Percentiles rank a stretch among this genome's conserved stretches.
Conservation (phyloP, 2,329 filamentous ascomycete species). For the Penicillium sp. region DNA sequence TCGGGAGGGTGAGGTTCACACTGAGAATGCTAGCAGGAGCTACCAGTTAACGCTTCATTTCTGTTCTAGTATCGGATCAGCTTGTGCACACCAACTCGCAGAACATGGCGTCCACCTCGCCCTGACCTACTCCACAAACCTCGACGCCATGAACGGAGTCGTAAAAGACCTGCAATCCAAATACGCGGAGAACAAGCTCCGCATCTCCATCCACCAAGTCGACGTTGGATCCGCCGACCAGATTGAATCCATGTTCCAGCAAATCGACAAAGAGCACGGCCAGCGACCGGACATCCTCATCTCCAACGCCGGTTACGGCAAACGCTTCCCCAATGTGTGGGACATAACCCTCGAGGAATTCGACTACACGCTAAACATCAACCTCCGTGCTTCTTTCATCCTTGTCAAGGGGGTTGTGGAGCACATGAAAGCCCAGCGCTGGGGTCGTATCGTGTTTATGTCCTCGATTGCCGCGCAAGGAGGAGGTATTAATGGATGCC, state of each 20-base stretch:
- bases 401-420: conserved; percentile 62
- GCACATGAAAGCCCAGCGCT: conserved; percentile 60
- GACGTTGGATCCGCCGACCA: conserved; percentile 59
- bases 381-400: conserved; percentile 64
- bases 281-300: conserved; percentile 64
- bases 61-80: conserved; percentile 58
- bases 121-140: conserved; percentile 59
- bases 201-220: conserved; percentile 58
- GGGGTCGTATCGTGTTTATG: conserved; percentile 67
- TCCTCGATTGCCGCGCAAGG: conserved; percentile 65
- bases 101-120: conserved; percentile 56
- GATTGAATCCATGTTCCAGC: conserved; percentile 56
- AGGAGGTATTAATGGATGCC: conserved; percentile 64
- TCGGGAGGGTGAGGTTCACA: conserved; percentile 56
- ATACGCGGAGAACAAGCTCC: conserved; percentile 32
- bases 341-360: conserved; percentile 67
- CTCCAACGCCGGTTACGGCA: conserved; percentile 67
- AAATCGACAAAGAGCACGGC: conserved; percentile 56
- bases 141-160: conserved; percentile 50
- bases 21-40: background rate
- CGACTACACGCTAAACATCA: conserved; percentile 63
- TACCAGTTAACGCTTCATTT: conserved; percentile 2
- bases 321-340: conserved; percentile 57
- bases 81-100: conserved; percentile 59
- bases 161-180: conserved; percentile 43